These are phyloP conservation scores for Zizania latifolia DNA, from an alignment of 176 grass and related monocot species.

Conservation along the genomic window DNA sequence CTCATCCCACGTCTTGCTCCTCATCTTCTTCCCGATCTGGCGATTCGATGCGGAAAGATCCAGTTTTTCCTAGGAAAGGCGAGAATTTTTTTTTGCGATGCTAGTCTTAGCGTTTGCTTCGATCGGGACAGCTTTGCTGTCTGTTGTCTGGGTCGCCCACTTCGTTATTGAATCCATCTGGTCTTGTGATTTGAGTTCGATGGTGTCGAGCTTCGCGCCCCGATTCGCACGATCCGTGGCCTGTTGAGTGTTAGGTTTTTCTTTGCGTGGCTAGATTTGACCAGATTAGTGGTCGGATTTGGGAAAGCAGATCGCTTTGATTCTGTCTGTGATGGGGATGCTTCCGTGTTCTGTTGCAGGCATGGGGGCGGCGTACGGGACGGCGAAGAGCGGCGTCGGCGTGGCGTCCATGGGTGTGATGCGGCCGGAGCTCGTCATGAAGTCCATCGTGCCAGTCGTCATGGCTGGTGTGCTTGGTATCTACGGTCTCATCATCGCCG, in stretches of 20 bases:
- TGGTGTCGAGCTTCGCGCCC: background rate
- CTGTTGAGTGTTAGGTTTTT: background rate
- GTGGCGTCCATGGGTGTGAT: conserved; percentile 5
- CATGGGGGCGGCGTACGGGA: conserved; percentile 14
- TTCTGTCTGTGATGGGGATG: background rate
- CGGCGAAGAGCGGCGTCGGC: conserved; percentile 4
- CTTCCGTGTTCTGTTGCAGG: background rate
- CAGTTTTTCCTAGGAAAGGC: background rate
- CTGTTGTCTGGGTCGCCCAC: background rate
- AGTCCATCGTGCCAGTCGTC: conserved; percentile 16
- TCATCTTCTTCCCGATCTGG: background rate
- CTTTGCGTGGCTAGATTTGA: background rate
- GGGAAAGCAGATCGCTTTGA: background rate
- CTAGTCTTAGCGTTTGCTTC: too few species aligned
- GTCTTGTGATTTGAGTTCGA: background rate
- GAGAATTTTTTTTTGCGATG: background rate
- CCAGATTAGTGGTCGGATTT: background rate
- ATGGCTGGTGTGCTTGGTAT: conserved; percentile 14
- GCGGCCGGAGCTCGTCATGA: conserved; percentile 22
- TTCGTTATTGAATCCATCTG: conserved; percentile 23
- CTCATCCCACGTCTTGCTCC: too few species aligned
- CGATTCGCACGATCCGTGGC: background rate
- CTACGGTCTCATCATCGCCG: conserved; percentile 18
- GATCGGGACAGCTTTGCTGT: background rate
- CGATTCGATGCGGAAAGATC: background rate